Conservation (phyloP, 139 green algal species). For the Deuterostichococcus epilithicus region DNA sequence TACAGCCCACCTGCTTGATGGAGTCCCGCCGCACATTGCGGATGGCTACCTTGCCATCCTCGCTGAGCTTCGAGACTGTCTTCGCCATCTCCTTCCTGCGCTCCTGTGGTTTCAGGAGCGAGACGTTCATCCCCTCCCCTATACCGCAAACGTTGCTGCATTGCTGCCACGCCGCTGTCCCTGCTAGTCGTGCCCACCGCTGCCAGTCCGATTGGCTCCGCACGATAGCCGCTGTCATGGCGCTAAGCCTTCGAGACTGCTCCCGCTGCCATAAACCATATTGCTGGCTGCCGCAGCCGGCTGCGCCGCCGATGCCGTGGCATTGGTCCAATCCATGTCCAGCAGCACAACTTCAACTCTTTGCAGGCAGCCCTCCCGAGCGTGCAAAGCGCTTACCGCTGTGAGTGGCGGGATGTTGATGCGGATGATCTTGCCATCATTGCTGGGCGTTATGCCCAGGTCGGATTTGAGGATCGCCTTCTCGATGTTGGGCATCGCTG, state of each 20-base stretch:
- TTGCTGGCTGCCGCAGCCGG: too few species aligned
- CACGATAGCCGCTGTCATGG: neutral
- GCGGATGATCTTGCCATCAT: slow-evolving; percentile 92
- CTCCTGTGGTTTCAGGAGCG: slow-evolving; percentile 52
- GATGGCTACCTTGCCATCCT: slow-evolving; percentile 91
- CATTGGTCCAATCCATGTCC: neutral
- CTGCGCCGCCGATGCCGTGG: too few species aligned
- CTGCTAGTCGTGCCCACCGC: neutral
- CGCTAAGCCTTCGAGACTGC: neutral
- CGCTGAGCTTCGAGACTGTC: slow-evolving; percentile 76
- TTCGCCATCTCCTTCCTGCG: slow-evolving; percentile 89
- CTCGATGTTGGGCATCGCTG: slow-evolving; percentile 70
- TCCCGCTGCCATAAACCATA: neutral
- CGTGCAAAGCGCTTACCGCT: slow-evolving; percentile 39
- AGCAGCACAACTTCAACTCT: neutral
- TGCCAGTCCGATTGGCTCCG: neutral
- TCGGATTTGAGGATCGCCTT: slow-evolving; percentile 74
- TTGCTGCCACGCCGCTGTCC: neutral
- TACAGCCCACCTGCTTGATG: slow-evolving; percentile 62
- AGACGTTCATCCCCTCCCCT: neutral
- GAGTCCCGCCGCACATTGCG: slow-evolving; percentile 85
- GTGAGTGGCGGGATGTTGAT: slow-evolving; percentile 89
- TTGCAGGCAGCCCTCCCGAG: neutral
- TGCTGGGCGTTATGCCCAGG: slow-evolving; percentile 90
- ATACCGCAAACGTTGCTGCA: neutral